Evolutionary conservation across 257 asterid species (phyloP), one percentile per base, ranked within the genome.

Genomic region (Solanum gracilifrons): DNA sequence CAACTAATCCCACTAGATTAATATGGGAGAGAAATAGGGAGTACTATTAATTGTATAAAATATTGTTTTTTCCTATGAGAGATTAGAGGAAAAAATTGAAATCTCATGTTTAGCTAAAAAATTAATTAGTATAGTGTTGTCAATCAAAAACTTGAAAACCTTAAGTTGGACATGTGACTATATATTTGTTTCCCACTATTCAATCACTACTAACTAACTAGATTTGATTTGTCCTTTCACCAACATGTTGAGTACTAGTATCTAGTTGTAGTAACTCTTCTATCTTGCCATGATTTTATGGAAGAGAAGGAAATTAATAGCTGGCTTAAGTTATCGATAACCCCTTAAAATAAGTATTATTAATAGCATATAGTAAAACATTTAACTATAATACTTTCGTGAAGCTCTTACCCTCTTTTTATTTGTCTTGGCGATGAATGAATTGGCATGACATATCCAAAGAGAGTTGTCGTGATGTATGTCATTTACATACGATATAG

Each of bases 201-300:
- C 82, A 89, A 48, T 68, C 80, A 36, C 84, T 82, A 35, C 77
- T 87, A 87, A 87, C 88, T 87, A 89, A 87, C 89, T 68, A 15
- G 55, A 75, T 11, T 83, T 84, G 35, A 88, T 85, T 18, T 46
- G 74, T 76, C 62, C 36, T 60, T 88, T 88, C 88, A 85, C 82
- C 90, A 85, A 62, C 86, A 62, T 39, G 43, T 76, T 88, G 32
- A 68, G 27, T 7, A 39, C 41, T 27, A 35, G 2, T 25, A 46
- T 41, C 84, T 86, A 25, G 5, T 79, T 43, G 64, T 79, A 79
- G 39, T 16, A 43, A 43, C 15, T 77, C 25, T 15, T 11, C 39
- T 4, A 74, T 74, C 66, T 79, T 43, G 5, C 66, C 85, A 25
- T 43, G 9, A 18, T 79, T 9, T 27, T 29, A 9, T 43, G 36